Conservation (phyloP, 257 asterid species). For the Eustoma russellianum region DNA sequence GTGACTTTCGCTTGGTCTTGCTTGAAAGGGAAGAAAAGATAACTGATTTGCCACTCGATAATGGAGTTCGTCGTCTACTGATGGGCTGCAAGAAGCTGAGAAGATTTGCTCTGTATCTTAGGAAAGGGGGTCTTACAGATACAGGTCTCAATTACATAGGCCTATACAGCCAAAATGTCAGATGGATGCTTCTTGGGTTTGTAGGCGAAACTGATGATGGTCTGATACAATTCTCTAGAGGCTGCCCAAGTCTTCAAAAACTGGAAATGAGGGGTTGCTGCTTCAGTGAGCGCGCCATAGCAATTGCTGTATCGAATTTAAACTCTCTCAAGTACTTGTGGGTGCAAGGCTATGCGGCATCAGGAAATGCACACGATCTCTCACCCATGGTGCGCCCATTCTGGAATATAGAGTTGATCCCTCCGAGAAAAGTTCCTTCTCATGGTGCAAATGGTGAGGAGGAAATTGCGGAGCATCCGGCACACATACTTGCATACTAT, state of each 20-base stretch:
- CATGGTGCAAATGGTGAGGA: conserved; percentile 13
- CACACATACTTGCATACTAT: conserved; percentile 81
- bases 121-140: conserved; percentile 70
- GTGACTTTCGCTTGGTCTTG: conserved; percentile 69
- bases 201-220: conserved; percentile 76
- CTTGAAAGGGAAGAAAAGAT: conserved; percentile 59
- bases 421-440: conserved; percentile 34
- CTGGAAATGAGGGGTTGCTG: conserved; percentile 78
- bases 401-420: conserved; percentile 85
- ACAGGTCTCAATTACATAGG: conserved; percentile 69
- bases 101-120: conserved; percentile 71
- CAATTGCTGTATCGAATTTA: conserved; percentile 45
- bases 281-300: conserved; percentile 71
- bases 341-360: conserved; percentile 75
- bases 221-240: conserved; percentile 61
- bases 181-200: conserved; percentile 90
- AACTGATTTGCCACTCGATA: conserved; percentile 73
- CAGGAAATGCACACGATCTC: conserved; percentile 37
- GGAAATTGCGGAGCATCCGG: conserved; percentile 44
- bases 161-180: conserved; percentile 49
- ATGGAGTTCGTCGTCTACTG: conserved; percentile 62
- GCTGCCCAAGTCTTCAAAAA: conserved; percentile 73
- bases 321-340: conserved; percentile 57
- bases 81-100: conserved; percentile 56
- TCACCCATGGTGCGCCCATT: conserved; percentile 50